Base-by-base conservation (phyloP, 371 early-diverging fungal genomes). In the Dinochytrium kinnereticum region DNA sequence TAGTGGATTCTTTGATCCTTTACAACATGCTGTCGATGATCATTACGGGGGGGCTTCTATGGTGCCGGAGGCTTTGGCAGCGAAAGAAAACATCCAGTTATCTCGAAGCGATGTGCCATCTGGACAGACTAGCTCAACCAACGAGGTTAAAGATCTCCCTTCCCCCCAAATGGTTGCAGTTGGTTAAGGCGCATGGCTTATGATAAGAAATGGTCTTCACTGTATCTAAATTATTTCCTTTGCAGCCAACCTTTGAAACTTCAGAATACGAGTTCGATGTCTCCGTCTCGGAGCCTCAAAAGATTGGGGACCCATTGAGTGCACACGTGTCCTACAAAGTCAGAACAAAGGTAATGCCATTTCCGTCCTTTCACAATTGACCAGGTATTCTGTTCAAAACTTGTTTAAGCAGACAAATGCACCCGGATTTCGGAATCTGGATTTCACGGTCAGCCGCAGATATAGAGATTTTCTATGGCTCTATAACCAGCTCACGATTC, bases 391-490 rank as follows among this genome's bases (percentile, higher is more conserved):
- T n/a, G 39, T 59, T 31, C 21, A 0, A 0, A 15, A 68, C 10
- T 69, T 37, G 0, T 19, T n/a, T 61, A 70, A 51, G 10, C 81
- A 92, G 92, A 95, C 95, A 50, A 90, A 90, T 68, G 90, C 89
- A 28, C 87, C 91, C n/a, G 87, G 82, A 0, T 96, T 90, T 83
- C 87, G 90, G 49, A 87, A 90, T 40, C 76, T 84, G 24, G 94
- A 94, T 37, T 90, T 92, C 76, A 83, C 88, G 19, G 98, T 96
- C 33, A 89, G 89, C 19, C 87, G 98, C 70, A 82, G 98, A 24
- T 98, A 94, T 80, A 85, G 93, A 17, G 98, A 98, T 81, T 98
- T 98, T 82, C 82, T 95, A 69, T 97, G 97, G 97, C 90, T 98
- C 33, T 92, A 92, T 76, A 90, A 91, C 72, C 95, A 94, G 78